These are phyloP conservation scores for Logfia minima DNA, from an alignment of 129 eudicot species.

Conservation along the genomic window DNA sequence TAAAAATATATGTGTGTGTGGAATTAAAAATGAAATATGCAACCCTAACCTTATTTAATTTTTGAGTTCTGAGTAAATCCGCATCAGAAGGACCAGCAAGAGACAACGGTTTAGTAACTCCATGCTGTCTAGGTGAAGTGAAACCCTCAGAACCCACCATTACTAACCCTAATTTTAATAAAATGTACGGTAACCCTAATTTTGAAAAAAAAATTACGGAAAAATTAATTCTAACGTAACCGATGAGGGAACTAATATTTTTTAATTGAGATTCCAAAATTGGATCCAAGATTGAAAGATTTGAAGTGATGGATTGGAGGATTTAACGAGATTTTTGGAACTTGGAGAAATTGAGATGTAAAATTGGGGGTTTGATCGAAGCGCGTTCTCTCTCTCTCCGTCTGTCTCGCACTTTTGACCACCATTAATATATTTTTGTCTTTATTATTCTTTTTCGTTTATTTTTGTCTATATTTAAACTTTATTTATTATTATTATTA, in stretches of 20 bases:
- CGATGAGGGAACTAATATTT: not conserved
- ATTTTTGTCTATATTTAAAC: too few species aligned
- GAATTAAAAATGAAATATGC: not conserved
- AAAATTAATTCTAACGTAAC: slow-evolving; percentile 20
- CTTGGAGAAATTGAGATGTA: not conserved
- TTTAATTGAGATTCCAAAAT: not conserved
- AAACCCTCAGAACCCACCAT: slow-evolving; percentile 59
- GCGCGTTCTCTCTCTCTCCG: not conserved
- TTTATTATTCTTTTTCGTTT: too few species aligned
- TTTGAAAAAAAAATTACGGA: not conserved
- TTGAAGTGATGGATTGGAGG: not conserved
- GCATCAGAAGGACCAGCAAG: slow-evolving; percentile 54
- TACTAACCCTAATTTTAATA: not conserved
- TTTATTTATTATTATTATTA: too few species aligned
- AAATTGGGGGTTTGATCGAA: not conserved
- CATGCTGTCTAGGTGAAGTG: slow-evolving; percentile 57
- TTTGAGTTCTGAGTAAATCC: slow-evolving; percentile 53
- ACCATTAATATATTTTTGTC: not conserved
- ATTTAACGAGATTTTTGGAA: not conserved
- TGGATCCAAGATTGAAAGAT: not conserved
- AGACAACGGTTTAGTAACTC: slow-evolving; percentile 77
- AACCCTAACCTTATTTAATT: slow-evolving; percentile 62
- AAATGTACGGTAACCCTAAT: slow-evolving; percentile 19
- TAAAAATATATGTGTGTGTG: not conserved
- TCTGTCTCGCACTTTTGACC: not conserved